These are phyloP conservation scores for Phlebiopsis gigantea DNA, from an alignment of 768 basidiomycete genomes.

Conservation along the genomic window DNA sequence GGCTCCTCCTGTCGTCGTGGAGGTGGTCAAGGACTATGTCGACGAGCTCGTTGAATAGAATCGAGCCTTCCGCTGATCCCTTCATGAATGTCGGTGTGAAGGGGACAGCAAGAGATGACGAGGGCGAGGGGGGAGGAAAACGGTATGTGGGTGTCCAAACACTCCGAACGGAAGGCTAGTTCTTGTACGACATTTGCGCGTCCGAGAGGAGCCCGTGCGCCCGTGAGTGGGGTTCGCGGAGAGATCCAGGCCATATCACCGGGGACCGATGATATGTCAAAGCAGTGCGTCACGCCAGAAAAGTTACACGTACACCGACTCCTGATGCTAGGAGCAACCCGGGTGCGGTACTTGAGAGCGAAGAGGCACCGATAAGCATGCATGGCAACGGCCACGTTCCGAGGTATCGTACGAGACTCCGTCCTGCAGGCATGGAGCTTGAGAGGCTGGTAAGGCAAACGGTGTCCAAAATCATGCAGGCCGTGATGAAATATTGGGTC, in stretches of 20 bases:
- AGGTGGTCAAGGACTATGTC: constrained; percentile 22
- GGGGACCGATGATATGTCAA: background rate
- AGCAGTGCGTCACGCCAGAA: background rate
- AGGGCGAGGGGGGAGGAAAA: background rate
- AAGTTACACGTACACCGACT: background rate
- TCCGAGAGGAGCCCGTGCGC: background rate
- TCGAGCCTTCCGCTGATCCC: background rate
- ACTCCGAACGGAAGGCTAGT: background rate
- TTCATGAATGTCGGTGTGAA: background rate
- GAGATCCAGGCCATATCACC: background rate
- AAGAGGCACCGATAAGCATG: background rate
- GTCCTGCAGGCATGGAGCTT: background rate
- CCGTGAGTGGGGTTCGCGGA: background rate
- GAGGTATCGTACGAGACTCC: background rate
- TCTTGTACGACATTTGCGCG: background rate
- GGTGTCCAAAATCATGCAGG: background rate
- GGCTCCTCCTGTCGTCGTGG: constrained; percentile 13
- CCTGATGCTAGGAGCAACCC: background rate
- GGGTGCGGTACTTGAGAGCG: background rate
- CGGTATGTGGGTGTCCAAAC: background rate
- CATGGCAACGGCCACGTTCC: background rate
- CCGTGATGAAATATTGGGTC: background rate
- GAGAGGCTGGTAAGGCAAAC: background rate
- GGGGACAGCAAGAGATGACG: no score
- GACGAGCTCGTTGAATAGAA: constrained; percentile 17